Evolutionary conservation across 352 stramenopile species (phyloP).

Genomic region (Phytopythium helicoides): DNA sequence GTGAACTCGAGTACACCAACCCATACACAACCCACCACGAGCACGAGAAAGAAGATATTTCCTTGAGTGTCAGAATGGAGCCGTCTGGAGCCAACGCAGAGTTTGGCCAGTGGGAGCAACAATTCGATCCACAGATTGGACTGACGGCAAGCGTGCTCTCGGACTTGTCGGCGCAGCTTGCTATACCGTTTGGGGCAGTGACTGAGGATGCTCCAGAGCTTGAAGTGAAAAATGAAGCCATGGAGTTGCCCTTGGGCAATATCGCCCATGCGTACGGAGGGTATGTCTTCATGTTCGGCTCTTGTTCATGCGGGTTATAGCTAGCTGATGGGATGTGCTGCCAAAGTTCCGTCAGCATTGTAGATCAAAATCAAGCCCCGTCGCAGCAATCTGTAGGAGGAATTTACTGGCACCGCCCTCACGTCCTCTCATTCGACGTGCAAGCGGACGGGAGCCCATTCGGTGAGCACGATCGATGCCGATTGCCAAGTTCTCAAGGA

Average conservation of each 20-base stretch:
- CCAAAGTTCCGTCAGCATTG: no score
- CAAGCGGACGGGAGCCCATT: constrained; percentile 34
- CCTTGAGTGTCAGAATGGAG: constrained; percentile 6
- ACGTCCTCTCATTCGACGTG: constrained; percentile 28
- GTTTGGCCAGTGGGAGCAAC: no score
- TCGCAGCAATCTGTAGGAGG: no score
- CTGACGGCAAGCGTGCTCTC: constrained; percentile 18
- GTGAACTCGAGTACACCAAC: no score
- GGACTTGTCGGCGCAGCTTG: constrained; percentile 19
- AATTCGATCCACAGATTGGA: no score
- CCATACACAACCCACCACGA: neutral
- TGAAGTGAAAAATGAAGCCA: no score
- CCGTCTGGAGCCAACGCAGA: constrained; percentile 25
- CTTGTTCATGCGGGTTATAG: no score
- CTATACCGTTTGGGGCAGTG: constrained; percentile 6
- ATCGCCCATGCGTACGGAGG: constrained; percentile 22
- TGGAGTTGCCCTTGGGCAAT: constrained; percentile 18
- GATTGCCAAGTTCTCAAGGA: no score
- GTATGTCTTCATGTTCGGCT: constrained; percentile 11
- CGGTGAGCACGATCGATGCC: no score
- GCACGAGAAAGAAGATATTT: neutral
- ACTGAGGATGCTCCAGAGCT: no score
- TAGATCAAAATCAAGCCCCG: no score
- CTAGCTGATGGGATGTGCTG: neutral
- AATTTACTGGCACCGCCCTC: constrained; percentile 1